Conservation (phyloP, 805 yeast genomes). For the Wickerhamiella parazyma region DNA sequence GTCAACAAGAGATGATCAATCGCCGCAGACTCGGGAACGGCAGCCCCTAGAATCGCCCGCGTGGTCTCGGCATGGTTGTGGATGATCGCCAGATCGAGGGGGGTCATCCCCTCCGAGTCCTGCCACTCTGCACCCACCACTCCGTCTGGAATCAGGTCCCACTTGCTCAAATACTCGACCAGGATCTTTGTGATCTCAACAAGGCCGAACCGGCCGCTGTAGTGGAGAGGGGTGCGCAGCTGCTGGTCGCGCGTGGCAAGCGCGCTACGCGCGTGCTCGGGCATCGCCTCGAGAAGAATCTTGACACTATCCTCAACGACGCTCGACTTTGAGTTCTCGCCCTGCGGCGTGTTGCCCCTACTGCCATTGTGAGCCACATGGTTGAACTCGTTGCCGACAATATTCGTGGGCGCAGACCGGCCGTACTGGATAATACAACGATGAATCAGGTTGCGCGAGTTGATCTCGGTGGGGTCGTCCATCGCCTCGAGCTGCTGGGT, state of each 20-base stretch:
- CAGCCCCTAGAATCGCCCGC: conserved; percentile 36
- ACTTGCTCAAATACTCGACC: conserved; percentile 39
- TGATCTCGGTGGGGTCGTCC: conserved; percentile 56
- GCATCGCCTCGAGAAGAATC: conserved; percentile 39
- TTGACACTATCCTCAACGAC: conserved; percentile 2
- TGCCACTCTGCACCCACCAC: conserved; percentile 22
- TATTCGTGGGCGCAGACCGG: conserved; percentile 24
- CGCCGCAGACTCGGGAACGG: conserved; percentile 18
- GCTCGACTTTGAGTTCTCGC: neutral
- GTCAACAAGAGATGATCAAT: conserved; percentile 36
- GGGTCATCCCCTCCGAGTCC: conserved; percentile 66
- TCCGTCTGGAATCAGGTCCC: conserved; percentile 31
- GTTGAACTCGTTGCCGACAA: conserved; percentile 7
- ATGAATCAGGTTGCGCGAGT: conserved; percentile 75
- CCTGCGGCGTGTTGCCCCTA: neutral
- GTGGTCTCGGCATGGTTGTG: conserved; percentile 75
- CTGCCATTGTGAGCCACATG: neutral
- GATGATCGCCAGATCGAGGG: conserved; percentile 67
- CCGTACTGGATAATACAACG: conserved; percentile 71
- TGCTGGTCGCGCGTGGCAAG: conserved; percentile 61
- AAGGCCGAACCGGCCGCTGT: conserved; percentile 77
- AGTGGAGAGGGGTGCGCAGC: conserved; percentile 75
- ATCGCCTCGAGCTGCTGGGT: conserved; percentile 38
- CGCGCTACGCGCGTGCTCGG: conserved; percentile 38
- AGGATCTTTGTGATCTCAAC: conserved; percentile 46